phyloP scores from a whole-genome alignment of 257 asterid species.

The Osmanthus fragrans region DNA sequence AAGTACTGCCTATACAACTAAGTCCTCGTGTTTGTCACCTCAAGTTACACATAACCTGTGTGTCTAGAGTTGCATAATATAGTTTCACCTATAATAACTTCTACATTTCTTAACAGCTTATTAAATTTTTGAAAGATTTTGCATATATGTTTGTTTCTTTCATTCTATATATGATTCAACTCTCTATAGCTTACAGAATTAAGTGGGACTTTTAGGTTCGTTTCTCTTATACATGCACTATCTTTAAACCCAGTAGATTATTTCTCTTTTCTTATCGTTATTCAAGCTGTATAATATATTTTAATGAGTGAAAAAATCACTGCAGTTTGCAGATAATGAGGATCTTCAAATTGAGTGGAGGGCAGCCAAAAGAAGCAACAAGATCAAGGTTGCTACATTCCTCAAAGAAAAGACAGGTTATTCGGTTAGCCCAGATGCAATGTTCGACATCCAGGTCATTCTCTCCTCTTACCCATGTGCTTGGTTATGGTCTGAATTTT shows the following conservation, averaged over 20 bases:
- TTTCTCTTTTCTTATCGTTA: constrained; percentile 9
- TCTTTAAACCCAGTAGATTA: neutral
- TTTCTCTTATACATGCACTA: neutral
- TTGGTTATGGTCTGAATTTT: constrained; percentile 18
- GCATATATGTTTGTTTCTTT: neutral
- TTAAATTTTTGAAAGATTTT: neutral
- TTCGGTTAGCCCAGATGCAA: constrained; percentile 71
- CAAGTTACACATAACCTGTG: neutral
- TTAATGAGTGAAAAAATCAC: constrained; percentile 29
- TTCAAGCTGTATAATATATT: constrained; percentile 13
- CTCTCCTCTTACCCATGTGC: constrained; percentile 20
- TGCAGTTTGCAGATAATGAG: constrained; percentile 76
- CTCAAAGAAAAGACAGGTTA: constrained; percentile 81
- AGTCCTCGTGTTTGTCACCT: neutral
- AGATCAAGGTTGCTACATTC: constrained; percentile 60
- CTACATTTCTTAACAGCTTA: neutral
- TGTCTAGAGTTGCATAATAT: neutral
- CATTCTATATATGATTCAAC: neutral
- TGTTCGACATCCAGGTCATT: constrained; percentile 84
- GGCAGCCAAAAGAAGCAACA: constrained; percentile 68
- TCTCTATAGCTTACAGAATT: neutral
- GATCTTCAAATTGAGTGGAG: constrained; percentile 82
- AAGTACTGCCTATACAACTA: neutral
- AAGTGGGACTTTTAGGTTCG: neutral
- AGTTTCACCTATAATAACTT: neutral